Evolutionary conservation across 192 early-diverging fungal species (phyloP), one percentile per base, ranked within the genome.

Genomic region (Backusella tarrabulga): DNA sequence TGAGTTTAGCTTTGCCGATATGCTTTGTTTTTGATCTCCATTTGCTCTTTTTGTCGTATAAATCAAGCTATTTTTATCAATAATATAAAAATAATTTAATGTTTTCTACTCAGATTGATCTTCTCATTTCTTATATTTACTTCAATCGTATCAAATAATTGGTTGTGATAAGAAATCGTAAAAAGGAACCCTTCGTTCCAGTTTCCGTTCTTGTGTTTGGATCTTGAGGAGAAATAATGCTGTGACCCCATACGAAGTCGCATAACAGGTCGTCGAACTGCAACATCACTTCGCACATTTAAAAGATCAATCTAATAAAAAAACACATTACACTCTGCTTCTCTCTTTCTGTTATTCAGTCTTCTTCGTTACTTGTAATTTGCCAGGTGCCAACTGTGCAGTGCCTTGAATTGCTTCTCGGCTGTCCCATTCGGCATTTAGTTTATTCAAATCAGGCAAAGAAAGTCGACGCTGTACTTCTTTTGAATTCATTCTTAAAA

Each of bases 121-220:
- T 26, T 42, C 3, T 38, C 12, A 44, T 50, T 19, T 17, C 42
- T 2, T 50, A n/a, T 19, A 21, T 40, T 29, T 85, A 83, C 87
- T 76, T 88, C 85, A 15, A 88, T 74, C 19, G 90, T 91, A 68
- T 92, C 93, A 87, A 94, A 94, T n/a, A 94, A 87, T 86, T 94
- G 93, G 67, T 87, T 88, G 70, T 94, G 93, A 68, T 91, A 93
- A 5, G 93, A 90, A 3, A 93, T 88, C 0, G 86, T 80, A 42
- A 94, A 88, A 68, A 90, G 83, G 66, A 94, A 94, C 0, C 92
- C 92, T 76, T 93, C 93, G 79, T 92, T 93, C 93, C 93, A 92
- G 71, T 88, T 88, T 4, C 91, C 91, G 1, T 83, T 87, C 1
- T 84, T 38, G 34, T 77, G 38, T 56, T 86, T 85, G 38, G 86